Base-by-base conservation (phyloP, 75 land plant species). In the Sequoia sempervirens region DNA sequence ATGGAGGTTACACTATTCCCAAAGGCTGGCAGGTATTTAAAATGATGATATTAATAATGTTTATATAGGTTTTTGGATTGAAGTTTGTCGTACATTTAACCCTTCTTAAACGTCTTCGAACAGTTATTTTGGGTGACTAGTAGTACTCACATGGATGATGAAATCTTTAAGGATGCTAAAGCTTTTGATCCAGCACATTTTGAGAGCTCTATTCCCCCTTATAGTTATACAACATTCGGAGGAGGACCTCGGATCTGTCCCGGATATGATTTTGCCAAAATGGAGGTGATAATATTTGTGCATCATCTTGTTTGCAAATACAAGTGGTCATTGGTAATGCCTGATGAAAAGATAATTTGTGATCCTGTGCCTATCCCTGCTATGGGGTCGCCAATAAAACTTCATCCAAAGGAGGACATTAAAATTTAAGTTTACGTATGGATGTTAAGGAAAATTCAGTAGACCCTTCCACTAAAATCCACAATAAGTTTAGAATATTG, bases 161-260 rank as follows among this genome's bases (percentile, higher is more conserved):
- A 64, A 80, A 87, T 90, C 43, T 94, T 89, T 66, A 83, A 84
- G 32, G 86, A 94, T 18, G 92, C 95, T 30, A 23, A 79, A 73
- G 89, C 86, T 83, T 92, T 94, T 58, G 91, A 92, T 75, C 93
- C 95, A 2, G 47, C 83, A 3, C 85, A 93, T 43, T 94, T 94
- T 81, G 90, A 88, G 8, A 86, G 78, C 37, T 54, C 85, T 26
- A 78, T 90, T 43, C 82, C 89, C 26, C 93, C 95, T 2, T 92
- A 85, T 75, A 83, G 83, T 8, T 94, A 58, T 40, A 61, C 92
- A 3, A 83, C 95, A 0, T 92, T 94, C 68, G 95, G 95, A 80
- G 95, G 89, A 45, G 93, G 95, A 13, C 88, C 92, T 53, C 86
- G 91, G 26, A 84, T 87, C 1, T 94, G 95, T 80, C 95, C 91